Conservation (phyloP, 2,329 filamentous ascomycete genomes). For the Samsoniella hepiali region DNA sequence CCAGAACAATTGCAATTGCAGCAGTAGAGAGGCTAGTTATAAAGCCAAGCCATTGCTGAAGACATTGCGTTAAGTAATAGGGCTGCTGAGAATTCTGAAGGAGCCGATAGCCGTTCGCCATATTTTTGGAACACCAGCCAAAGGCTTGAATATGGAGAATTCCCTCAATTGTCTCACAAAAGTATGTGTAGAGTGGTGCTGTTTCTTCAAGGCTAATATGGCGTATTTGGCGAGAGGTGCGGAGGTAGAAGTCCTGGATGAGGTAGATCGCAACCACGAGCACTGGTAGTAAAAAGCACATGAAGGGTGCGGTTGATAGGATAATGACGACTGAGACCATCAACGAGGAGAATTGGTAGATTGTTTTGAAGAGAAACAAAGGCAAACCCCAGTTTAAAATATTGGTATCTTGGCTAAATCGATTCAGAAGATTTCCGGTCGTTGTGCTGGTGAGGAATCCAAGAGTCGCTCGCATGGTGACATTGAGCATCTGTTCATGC, state of each 20-base stretch:
- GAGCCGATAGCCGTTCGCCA: neutral
- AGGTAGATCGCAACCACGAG: neutral
- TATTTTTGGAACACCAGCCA: neutral
- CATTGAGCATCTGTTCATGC: neutral
- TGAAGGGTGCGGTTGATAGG: neutral
- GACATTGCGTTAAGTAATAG: neutral
- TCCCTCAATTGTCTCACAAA: neutral
- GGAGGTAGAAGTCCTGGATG: neutral
- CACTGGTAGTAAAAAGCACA: neutral
- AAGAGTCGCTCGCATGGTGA: neutral
- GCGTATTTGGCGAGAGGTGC: slow-evolving; percentile 1
- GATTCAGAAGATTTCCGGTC: neutral
- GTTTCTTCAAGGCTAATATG: neutral
- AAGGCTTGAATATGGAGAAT: neutral
- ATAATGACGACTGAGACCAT: neutral
- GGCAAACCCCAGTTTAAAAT: neutral
- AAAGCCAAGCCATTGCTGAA: neutral
- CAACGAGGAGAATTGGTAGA: neutral
- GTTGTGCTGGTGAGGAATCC: slow-evolving; percentile 1
- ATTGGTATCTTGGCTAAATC: slow-evolving; percentile 1
- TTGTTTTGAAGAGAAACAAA: neutral
- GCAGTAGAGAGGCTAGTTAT: neutral
- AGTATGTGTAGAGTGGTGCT: neutral
- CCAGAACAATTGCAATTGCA: neutral
- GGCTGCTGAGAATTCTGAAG: neutral